A percentile compares a stretch with the other conserved stretches of the same genome.
Conservation (phyloP, 208 protist species). For the Crithidia fasciculata region DNA sequence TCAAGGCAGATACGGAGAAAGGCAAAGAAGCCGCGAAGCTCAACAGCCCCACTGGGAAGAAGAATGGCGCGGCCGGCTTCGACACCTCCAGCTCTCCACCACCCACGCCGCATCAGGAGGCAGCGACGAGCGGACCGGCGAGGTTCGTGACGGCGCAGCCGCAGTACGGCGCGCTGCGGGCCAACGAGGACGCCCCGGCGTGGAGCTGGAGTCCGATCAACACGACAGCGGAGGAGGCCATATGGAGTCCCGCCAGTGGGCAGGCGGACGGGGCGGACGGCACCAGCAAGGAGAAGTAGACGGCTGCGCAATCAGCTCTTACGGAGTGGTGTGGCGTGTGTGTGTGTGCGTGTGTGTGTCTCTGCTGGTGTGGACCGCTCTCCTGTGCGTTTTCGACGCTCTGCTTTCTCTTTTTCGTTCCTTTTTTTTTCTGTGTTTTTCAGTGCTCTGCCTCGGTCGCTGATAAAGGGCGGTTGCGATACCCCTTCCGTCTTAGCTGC, state of each 20-base stretch:
- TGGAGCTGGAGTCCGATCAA: slow-evolving; percentile 13
- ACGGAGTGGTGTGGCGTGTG: not conserved
- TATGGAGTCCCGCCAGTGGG: not conserved
- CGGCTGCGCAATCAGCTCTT: not conserved
- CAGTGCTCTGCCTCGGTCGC: too few relatives aligned
- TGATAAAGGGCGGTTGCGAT: too few relatives aligned
- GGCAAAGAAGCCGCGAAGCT: not conserved
- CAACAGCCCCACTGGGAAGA: not conserved
- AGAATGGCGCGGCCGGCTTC: not conserved
- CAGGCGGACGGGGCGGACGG: not conserved
- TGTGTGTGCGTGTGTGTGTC: not conserved
- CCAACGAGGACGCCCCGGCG: not conserved
- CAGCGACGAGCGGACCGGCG: not conserved
- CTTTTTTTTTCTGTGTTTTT: slow-evolving; percentile 1
- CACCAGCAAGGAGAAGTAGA: not conserved
- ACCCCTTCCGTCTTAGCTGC: too few relatives aligned
- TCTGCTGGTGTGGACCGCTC: not conserved
- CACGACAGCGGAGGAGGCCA: not conserved
- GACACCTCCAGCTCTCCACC: not conserved
- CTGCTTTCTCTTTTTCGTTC: not conserved
- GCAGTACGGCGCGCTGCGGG: not conserved
- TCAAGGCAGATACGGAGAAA: not conserved
- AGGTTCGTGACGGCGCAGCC: slow-evolving; percentile 4
- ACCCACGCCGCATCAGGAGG: not conserved
- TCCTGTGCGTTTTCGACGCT: not conserved